Percentiles rank a stretch among this genome's conserved stretches.
These are phyloP conservation scores for Trichocomaceae sp. DNA, from an alignment of 2,329 filamentous ascomycete species.

Conservation along the genomic window DNA sequence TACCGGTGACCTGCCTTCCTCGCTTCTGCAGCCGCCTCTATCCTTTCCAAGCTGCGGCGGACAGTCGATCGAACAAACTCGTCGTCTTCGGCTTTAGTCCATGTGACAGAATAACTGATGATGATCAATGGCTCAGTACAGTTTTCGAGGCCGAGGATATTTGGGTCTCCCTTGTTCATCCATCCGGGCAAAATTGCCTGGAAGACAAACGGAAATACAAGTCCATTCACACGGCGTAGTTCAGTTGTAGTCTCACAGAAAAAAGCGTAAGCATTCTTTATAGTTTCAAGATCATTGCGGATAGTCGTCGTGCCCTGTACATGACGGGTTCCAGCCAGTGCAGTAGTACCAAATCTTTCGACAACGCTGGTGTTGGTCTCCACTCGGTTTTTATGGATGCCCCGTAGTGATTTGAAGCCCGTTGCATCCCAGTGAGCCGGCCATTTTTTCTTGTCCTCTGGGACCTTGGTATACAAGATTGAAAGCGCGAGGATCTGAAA, in stretches of 20 bases:
- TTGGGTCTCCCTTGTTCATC: conserved; percentile 9
- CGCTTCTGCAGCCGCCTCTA: conserved; percentile 4
- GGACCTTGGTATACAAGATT: conserved; percentile 5
- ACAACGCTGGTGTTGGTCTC: conserved; percentile 9
- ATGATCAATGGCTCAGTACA: conserved; percentile 9
- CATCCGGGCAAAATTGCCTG: conserved; percentile 8
- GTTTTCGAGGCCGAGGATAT: conserved; percentile 7
- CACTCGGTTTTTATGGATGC: conserved; percentile 7
- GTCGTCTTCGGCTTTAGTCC: conserved; percentile 6
- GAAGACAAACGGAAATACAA: conserved; percentile 4
- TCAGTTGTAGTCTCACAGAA: conserved; percentile 7
- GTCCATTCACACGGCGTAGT: conserved; percentile 3
- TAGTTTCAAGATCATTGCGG: conserved; percentile 7
- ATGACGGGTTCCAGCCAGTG: conserved; percentile 4
- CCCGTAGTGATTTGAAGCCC: conserved; percentile 7
- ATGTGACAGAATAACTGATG: conserved; percentile 7
- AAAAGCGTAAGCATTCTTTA: conserved; percentile 5
- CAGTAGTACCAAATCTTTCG: conserved; percentile 3
- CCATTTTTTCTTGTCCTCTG: conserved; percentile 7
- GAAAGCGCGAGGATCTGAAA: conserved; percentile 7
- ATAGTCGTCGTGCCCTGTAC: conserved; percentile 8
- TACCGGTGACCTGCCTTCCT: conserved; percentile 4
- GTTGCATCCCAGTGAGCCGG: conserved; percentile 10
- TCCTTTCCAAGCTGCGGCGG: conserved; percentile 4
- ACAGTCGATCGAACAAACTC: conserved; percentile 8